Conservation (phyloP, 2,329 filamentous ascomycete genomes). For the Sodiomyces alkalinus region DNA sequence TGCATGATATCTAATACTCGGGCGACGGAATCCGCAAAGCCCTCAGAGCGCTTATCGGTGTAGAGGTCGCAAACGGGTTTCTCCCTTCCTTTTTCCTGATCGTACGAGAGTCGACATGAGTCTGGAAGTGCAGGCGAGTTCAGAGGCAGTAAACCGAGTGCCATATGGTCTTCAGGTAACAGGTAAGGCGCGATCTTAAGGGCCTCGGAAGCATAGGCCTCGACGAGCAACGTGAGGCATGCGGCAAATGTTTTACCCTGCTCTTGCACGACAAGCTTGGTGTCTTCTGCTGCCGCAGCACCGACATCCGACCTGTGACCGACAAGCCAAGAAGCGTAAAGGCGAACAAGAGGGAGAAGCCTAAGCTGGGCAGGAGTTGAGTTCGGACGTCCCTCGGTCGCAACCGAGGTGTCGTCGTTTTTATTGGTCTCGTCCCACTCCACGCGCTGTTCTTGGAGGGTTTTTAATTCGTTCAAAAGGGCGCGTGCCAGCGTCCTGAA, state of each 20-base stretch:
- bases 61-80: slow-evolving; percentile 26
- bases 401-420: slow-evolving; percentile 8
- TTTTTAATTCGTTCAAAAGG: slow-evolving; percentile 54
- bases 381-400: slow-evolving; percentile 11
- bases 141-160: slow-evolving; percentile 27
- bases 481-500: slow-evolving; percentile 58
- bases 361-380: slow-evolving; percentile 23
- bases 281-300: slow-evolving; percentile 28
- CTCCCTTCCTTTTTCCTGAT: slow-evolving; percentile 14
- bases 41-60: slow-evolving; percentile 1
- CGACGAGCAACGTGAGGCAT: slow-evolving; percentile 32
- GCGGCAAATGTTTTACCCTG: slow-evolving; percentile 31
- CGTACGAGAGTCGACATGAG: slow-evolving; percentile 22
- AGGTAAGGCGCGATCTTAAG: slow-evolving; percentile 30
- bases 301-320: too few relatives aligned
- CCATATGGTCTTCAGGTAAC: slow-evolving; percentile 33
- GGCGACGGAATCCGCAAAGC: slow-evolving; percentile 14
- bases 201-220: slow-evolving; percentile 23
- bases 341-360: slow-evolving; percentile 35
- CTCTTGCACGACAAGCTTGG: slow-evolving; percentile 15
- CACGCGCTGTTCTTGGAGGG: slow-evolving; percentile 18
- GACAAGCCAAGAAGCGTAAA: slow-evolving; percentile 39
- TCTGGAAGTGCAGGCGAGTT: slow-evolving; percentile 20
- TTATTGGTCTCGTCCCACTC: slow-evolving; percentile 16
- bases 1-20: slow-evolving; percentile 32